A percentile compares a stretch with the other conserved stretches of the same genome.
Conservation (phyloP, 2,329 filamentous ascomycete species). For the Alternaria angustiovoidea region DNA sequence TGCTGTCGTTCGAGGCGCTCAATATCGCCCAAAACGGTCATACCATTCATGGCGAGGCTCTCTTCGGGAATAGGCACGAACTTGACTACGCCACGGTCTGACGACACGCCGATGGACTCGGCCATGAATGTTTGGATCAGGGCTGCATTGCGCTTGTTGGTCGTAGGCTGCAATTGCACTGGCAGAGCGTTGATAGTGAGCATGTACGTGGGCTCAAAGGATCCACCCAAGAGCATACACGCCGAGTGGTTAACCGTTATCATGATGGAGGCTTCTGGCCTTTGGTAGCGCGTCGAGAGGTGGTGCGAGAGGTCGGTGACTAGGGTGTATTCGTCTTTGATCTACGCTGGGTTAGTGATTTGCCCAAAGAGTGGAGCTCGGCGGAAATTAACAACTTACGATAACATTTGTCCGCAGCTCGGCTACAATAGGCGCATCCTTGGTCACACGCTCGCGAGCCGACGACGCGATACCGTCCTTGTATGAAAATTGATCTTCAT, state of each 20-base stretch:
- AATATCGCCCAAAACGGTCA: constrained; percentile 73
- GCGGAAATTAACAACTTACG: constrained; percentile 48
- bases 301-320: constrained; percentile 77
- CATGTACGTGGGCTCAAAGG: constrained; percentile 80
- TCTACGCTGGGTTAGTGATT: constrained; percentile 56
- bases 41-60: constrained; percentile 74
- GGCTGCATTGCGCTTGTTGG: constrained; percentile 82
- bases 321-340: constrained; percentile 77
- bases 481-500: constrained; percentile 50
- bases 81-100: constrained; percentile 74
- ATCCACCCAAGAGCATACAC: constrained; percentile 77
- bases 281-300: constrained; percentile 77
- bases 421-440: constrained; percentile 58
- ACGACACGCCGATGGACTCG: constrained; percentile 71
- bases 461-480: constrained; percentile 44
- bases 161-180: constrained; percentile 72
- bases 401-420: constrained; percentile 61
- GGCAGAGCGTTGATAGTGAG: constrained; percentile 77
- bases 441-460: constrained; percentile 53
- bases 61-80: constrained; percentile 76
- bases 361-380: constrained; percentile 17
- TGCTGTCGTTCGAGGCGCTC: constrained; percentile 63
- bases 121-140: constrained; percentile 79
- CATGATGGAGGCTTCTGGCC: constrained; percentile 75
- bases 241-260: constrained; percentile 78